Evolutionary conservation across 306 rosid species (phyloP), one percentile per base, ranked within the genome.

Genomic region (Corylus heterophylla): DNA sequence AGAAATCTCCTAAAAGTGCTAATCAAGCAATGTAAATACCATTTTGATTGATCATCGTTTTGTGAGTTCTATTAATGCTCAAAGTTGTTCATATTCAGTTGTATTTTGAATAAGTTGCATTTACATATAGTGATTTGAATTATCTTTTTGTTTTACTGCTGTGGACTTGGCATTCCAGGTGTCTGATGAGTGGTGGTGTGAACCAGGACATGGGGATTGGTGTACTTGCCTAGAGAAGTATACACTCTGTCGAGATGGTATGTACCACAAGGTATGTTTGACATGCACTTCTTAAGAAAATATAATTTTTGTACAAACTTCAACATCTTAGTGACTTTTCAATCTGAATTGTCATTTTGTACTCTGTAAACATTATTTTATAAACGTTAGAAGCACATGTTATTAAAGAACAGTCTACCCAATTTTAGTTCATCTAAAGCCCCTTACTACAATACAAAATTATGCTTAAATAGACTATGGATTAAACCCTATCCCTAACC

Each of bases 121-220:
- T 37, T 37, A 37, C 22, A 47, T 71, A 35, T 20, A n/a, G 48
- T 74, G 18, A 74, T 72, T 35, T 9, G 48, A 70, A 59, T 20
- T 5, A 59, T 6, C 27, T 71, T 61, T 79, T 44, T 52, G 25
- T 44, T 64, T 12, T 39, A 31, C 25, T 73, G 67, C 49, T 44
- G 49, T 54, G 76, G 83, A 56, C 74, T 66, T 51, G 73, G 64
- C 74, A 20, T 78, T 79, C 78, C 81, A 94, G 97, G 98, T 94
- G 79, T 87, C 97, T 7, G 95, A 92, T 81, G 89, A 94, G 79
- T 94, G 98, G 97, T 94, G 97, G 97, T 94, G 90, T 77, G 94
- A 92, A 90, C 98, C 97, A 44, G 98, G 98, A 80, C 98, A 94
- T 77, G 98, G 98, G 82, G 95, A 92, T 89, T 92, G 97, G 98